These are phyloP conservation scores for Aspergillus heteromorphus DNA, from an alignment of 495 filamentous ascomycete species.

Conservation along the genomic window DNA sequence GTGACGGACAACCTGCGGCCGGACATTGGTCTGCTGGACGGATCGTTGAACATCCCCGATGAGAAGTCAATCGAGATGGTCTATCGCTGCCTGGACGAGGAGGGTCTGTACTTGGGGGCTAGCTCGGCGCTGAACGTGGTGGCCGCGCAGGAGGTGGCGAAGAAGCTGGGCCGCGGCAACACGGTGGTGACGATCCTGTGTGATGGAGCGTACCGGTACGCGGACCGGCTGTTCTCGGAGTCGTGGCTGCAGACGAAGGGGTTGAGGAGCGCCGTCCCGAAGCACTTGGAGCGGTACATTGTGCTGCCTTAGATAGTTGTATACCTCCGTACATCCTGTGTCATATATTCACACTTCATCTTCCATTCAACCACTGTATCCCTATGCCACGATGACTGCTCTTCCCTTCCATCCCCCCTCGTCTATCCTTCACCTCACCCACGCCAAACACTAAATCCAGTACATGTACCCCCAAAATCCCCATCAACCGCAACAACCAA, in stretches of 20 bases:
- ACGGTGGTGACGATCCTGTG: constrained; percentile 92
- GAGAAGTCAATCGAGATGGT: constrained; percentile 98
- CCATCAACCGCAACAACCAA: no score
- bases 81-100: constrained; percentile 93
- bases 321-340: no score
- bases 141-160: constrained; percentile 88
- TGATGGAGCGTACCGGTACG: constrained; percentile 94
- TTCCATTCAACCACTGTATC: no score
- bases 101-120: constrained; percentile 93
- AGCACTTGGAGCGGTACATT: constrained; percentile 85
- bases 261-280: constrained; percentile 74
- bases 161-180: constrained; percentile 82
- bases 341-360: no score
- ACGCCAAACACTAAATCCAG: no score
- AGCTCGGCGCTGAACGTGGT: constrained; percentile 91
- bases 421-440: no score
- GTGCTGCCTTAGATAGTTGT: constrained; percentile 60
- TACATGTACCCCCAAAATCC: no score
- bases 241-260: constrained; percentile 87
- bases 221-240: constrained; percentile 82
- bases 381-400: no score
- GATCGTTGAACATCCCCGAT: constrained; percentile 79
- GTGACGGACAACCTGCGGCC: constrained; percentile 87
- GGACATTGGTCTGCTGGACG: constrained; percentile 80
- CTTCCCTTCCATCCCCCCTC: no score